Evolutionary conservation across 306 rosid species (phyloP).

Genomic region (Abrus pulchellus): DNA sequence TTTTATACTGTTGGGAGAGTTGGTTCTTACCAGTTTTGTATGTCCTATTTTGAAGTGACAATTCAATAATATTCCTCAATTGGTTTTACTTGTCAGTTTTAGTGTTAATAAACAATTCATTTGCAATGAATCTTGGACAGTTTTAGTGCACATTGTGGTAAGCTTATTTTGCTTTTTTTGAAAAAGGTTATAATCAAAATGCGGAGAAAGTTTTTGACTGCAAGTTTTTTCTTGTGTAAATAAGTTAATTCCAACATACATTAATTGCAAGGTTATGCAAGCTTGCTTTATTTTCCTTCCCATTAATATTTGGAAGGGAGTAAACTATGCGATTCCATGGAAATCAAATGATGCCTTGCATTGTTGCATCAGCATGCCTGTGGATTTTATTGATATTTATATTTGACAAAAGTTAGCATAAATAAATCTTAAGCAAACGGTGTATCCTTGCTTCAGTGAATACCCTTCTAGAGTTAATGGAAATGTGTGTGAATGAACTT

Average conservation of each 20-base stretch:
- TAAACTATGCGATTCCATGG: conserved; percentile 12
- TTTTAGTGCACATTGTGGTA: not conserved
- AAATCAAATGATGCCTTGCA: conserved; percentile 36
- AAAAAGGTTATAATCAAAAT: conserved; percentile 16
- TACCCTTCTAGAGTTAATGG: not conserved
- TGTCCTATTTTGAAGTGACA: conserved; percentile 30
- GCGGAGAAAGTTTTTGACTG: conserved; percentile 13
- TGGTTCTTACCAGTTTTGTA: not conserved
- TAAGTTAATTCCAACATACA: conserved; percentile 19
- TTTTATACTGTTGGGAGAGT: conserved; percentile 19
- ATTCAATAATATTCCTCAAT: conserved; percentile 34
- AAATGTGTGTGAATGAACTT: conserved; percentile 2
- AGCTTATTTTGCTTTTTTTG: conserved; percentile 15
- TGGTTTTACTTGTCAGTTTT: conserved; percentile 38
- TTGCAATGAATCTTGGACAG: not conserved
- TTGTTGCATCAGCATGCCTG: conserved; percentile 17
- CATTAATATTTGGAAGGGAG: conserved; percentile 31
- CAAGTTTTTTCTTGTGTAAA: conserved; percentile 22
- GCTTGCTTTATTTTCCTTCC: conserved; percentile 22
- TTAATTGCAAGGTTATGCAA: conserved; percentile 21
- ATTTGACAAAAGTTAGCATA: conserved; percentile 32
- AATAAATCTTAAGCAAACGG: not conserved
- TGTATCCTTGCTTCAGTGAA: conserved; percentile 11
- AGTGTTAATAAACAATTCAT: conserved; percentile 6
- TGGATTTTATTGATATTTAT: conserved; percentile 39